Evolutionary conservation across 1,284 basidiomycete genomes (phyloP), one percentile per base, ranked within the genome.

Genomic region (Sanghuangporus weigelae): DNA sequence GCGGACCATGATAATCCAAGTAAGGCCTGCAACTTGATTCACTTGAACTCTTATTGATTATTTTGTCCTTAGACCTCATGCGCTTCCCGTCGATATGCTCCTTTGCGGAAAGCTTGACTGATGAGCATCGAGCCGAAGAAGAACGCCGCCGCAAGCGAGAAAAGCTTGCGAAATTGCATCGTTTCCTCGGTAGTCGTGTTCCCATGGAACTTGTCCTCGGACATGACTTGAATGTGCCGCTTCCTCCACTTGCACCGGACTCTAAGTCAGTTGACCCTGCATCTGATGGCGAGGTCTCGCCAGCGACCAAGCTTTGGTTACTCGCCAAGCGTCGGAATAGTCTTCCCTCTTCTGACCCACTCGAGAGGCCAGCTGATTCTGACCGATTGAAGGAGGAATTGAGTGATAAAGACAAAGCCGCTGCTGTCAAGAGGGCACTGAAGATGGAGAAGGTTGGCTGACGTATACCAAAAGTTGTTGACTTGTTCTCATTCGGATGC

Each of bases 361-460:
- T 69, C 44, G 69, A 71, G 8, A 84, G 82, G 82, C 76, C 78
- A 19, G 81, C 83, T 61, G 79, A 83, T 31, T 72, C 82, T 55
- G 89, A 90, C 67, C 78, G 88, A 44, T 72, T 85, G 58, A 86
- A 83, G 73, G 87, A 85, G 70, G 85, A 88, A 63, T 78, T 92
- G 56, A 81, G 84, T 67, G 83, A 84, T 35, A 79, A 76, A 67
- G 90, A 92, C 71, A 90, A 90, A 75, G 86, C 87, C 14, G 81
- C 88, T 70, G 90, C 89, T 69, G 90, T 93, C 56, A 80, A 85
- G 60, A 76, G 90, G 56, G 90, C 90, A 38, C 79, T 86, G 69
- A 93, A 93, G 76, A 92, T 93, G 89, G 89, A 92, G 74, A 87
- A 88, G 84, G 90, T 89, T 26, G 14, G 55, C 26, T 57, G 16